These are phyloP conservation scores for Physocladia obscura DNA, from an alignment of 192 early-diverging fungal genomes.

Conservation along the genomic window DNA sequence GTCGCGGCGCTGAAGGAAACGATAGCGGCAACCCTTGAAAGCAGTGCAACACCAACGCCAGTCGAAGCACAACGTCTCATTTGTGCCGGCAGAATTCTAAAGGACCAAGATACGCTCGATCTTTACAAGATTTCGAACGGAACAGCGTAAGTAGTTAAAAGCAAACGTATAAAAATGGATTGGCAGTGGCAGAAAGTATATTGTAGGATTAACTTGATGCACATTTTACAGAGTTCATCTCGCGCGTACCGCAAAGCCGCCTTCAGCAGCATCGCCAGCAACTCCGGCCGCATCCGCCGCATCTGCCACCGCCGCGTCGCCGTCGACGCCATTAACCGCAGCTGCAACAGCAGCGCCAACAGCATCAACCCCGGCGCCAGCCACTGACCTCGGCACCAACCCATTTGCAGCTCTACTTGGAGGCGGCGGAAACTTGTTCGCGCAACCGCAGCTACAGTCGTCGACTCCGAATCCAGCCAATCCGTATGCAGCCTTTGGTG, in stretches of 20 bases:
- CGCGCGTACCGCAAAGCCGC: slow-evolving; percentile 62
- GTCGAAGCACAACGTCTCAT: slow-evolving; percentile 81
- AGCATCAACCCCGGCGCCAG: slow-evolving; percentile 31
- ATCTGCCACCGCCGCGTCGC: slow-evolving; percentile 26
- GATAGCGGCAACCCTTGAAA: slow-evolving; percentile 60
- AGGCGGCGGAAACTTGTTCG: slow-evolving; percentile 11
- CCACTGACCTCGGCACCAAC: slow-evolving; percentile 36
- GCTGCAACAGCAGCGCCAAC: slow-evolving; percentile 40
- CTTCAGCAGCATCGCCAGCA: slow-evolving; percentile 15
- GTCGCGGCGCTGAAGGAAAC: slow-evolving; percentile 76
- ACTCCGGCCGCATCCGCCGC: slow-evolving; percentile 23
- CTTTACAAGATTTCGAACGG: slow-evolving; percentile 83
- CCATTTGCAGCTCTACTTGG: slow-evolving; percentile 33
- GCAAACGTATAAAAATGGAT: too few relatives aligned
- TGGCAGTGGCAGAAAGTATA: too few relatives aligned
- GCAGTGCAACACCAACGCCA: slow-evolving; percentile 49
- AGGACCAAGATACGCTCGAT: slow-evolving; percentile 78
- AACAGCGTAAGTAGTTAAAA: slow-evolving; percentile 66
- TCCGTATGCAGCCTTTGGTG: too few relatives aligned
- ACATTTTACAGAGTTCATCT: slow-evolving; percentile 83
- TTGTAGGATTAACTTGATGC: too few relatives aligned
- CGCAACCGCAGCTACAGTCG: slow-evolving; percentile 23
- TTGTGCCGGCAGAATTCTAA: slow-evolving; percentile 90
- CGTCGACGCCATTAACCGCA: slow-evolving; percentile 36
- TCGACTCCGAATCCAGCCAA: slow-evolving; percentile 42